Evolutionary conservation across 2,329 filamentous ascomycete species (phyloP), one percentile per base, ranked within the genome.

Genomic region (Penicillium sp.): DNA sequence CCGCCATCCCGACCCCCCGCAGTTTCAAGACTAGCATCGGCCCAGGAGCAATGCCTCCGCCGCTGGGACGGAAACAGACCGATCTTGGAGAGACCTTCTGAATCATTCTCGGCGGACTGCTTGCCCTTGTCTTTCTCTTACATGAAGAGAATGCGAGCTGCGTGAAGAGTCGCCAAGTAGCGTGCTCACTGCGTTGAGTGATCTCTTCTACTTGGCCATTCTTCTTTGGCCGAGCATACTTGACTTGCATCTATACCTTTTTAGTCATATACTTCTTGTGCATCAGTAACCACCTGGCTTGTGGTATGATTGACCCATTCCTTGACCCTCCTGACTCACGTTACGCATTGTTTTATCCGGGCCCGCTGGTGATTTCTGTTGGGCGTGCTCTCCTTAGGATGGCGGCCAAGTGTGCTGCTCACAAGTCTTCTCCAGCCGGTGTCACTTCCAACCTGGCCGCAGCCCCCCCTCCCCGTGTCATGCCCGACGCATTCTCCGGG

Each of bases 71-170:
- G 49, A 72, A 74, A 46, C 68, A 76, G 54, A 77, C 70, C 63
- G 76, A 77, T 48, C 67, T 79, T 39, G 79, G 79, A 37, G 78
- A 82, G 66, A 79, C 76, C n/a, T 81, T 76, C 64, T 81, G 68
- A 66, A 43, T 41, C 36, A 18, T 43, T 45, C 28, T 33, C 26
- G 34, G 26, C 32, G 34, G 25, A 12, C 6, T 47, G 34, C 27
- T 42, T 38, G 27, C n/a, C 39, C 7, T 35, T 18, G 8, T 9
- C 27, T 4, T 18, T n/a, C 8, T n/a, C 37, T 18, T 26, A 18
- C 12, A 12, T 13, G 39, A 28, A 42, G 9, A 7, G 12, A 13
- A 28, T 33, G 24, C n/a, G 11, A 35, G 24, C 39, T 39, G 18
- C 25, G 18, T 32, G n/a, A 18, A 33, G 40, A 33, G 11, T 32